A percentile compares a stretch with the other conserved stretches of the same genome.
Evolutionary conservation across 805 yeast genomes (phyloP).

Genomic region (Metschnikowia continentalis): DNA sequence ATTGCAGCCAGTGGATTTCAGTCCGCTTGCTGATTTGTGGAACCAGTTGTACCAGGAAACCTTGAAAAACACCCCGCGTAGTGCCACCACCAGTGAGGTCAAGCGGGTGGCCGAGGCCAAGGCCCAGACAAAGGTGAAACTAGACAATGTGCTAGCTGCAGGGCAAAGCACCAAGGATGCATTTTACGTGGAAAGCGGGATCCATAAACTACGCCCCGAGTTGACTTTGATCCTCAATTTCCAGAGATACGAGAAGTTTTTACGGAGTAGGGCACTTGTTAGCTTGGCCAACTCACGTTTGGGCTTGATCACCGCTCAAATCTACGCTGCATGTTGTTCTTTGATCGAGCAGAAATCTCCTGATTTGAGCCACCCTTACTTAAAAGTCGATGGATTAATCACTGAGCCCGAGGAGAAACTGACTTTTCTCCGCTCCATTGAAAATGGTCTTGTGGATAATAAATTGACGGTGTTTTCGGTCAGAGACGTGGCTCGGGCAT

Average conservation of each 20-base stretch:
- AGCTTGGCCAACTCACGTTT: constrained; percentile 61
- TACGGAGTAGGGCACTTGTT: constrained; percentile 61
- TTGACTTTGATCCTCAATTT: constrained; percentile 59
- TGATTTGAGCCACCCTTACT: constrained; percentile 35
- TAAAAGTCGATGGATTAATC: constrained; percentile 45
- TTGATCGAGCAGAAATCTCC: constrained; percentile 57
- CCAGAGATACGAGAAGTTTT: constrained; percentile 60
- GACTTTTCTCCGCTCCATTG: constrained; percentile 25
- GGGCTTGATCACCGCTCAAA: constrained; percentile 62
- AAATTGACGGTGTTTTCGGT: constrained; percentile 34
- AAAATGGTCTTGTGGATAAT: constrained; percentile 30
- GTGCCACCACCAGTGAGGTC: constrained; percentile 35
- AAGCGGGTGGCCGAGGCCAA: constrained; percentile 56
- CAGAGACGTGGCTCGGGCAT: constrained; percentile 28
- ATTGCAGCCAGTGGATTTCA: constrained; percentile 28
- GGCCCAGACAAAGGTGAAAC: constrained; percentile 42
- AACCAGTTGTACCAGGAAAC: constrained; percentile 32
- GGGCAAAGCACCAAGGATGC: constrained; percentile 25
- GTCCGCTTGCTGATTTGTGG: constrained; percentile 39
- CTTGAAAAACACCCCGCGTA: constrained; percentile 33
- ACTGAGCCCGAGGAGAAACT: constrained; percentile 45
- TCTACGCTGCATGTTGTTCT: constrained; percentile 57
- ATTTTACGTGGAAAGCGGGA: constrained; percentile 27
- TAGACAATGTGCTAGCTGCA: constrained; percentile 30
- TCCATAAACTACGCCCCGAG: constrained; percentile 44